Conservation (phyloP, 768 basidiomycete species). For the Lactarius pseudohatsudake region DNA sequence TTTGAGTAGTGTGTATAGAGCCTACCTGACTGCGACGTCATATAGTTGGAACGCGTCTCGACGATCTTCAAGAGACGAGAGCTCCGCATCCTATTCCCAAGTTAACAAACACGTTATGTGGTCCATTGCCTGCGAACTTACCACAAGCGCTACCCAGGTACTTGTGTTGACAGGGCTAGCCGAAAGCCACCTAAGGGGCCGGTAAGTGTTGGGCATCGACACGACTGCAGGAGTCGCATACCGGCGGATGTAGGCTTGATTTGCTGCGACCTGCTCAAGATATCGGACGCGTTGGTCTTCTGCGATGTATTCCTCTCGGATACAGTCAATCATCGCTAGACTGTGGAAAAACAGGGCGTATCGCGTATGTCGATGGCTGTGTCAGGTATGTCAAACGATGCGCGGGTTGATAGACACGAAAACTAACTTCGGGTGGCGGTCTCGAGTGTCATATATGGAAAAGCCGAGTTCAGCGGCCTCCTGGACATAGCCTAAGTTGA, state of each 20-base stretch:
- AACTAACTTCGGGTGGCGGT: conserved; percentile 62
- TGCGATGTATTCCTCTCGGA: conserved; percentile 47
- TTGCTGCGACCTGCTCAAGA: conserved; percentile 55
- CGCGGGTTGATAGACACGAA: neutral
- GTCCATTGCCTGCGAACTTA: conserved; percentile 35
- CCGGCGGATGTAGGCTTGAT: conserved; percentile 63
- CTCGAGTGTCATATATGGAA: conserved; percentile 55
- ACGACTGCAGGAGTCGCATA: conserved; percentile 33
- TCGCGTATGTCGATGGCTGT: conserved; percentile 66
- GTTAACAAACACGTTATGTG: neutral
- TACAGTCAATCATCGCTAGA: conserved; percentile 60
- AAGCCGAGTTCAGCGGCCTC: conserved; percentile 67
- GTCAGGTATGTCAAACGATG: conserved; percentile 10
- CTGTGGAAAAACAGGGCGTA: conserved; percentile 71
- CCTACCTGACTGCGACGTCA: conserved; percentile 66
- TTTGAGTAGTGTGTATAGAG: neutral
- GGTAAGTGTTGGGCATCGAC: neutral
- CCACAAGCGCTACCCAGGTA: conserved; percentile 68
- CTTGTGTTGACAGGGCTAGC: conserved; percentile 68
- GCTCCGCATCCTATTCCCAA: conserved; percentile 62
- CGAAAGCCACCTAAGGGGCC: conserved; percentile 57
- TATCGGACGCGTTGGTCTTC: conserved; percentile 43
- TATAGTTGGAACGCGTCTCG: conserved; percentile 64
- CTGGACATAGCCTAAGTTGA: conserved; percentile 56
- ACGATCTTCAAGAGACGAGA: conserved; percentile 56